Evolutionary conservation across 1,284 basidiomycete species (phyloP).

Genomic region (Entoloma clypeatum): DNA sequence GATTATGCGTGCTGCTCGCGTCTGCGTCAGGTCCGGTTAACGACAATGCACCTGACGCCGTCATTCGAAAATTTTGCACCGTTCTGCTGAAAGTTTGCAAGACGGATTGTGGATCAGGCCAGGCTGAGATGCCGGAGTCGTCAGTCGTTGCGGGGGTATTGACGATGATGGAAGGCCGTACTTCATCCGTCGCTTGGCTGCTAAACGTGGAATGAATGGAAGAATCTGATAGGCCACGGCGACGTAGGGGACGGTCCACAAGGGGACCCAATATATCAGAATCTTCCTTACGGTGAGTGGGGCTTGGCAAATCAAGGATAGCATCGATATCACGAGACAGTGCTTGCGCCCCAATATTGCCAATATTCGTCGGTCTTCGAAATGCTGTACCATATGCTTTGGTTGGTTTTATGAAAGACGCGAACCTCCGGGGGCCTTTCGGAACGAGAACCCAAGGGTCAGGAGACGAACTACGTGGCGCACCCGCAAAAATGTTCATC

Average conservation of each 20-base stretch:
- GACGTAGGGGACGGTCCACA: slow-evolving; percentile 66
- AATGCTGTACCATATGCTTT: slow-evolving; percentile 20
- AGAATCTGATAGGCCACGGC: slow-evolving; percentile 84
- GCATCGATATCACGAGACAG: slow-evolving; percentile 74
- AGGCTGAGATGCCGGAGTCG: slow-evolving; percentile 16
- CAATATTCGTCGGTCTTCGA: slow-evolving; percentile 23
- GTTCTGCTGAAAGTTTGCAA: slow-evolving; percentile 49
- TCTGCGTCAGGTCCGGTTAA: too few relatives aligned
- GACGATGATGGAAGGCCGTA: slow-evolving; percentile 19
- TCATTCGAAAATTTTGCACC: slow-evolving; percentile 43
- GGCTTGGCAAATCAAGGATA: slow-evolving; percentile 57
- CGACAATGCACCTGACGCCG: slow-evolving; percentile 14
- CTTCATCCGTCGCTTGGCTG: slow-evolving; percentile 47
- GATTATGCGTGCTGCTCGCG: too few relatives aligned
- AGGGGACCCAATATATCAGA: slow-evolving; percentile 40
- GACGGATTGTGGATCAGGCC: slow-evolving; percentile 43
- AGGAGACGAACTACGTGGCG: slow-evolving; percentile 44
- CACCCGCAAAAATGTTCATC: slow-evolving; percentile 85
- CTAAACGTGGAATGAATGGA: slow-evolving; percentile 84
- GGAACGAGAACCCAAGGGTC: slow-evolving; percentile 70
- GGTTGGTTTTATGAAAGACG: slow-evolving; percentile 26
- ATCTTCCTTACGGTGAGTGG: slow-evolving; percentile 37
- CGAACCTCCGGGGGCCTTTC: slow-evolving; percentile 37
- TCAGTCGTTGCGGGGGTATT: slow-evolving; percentile 12
- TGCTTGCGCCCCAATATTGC: slow-evolving; percentile 24